Evolutionary conservation across 768 basidiomycete genomes (phyloP).

Genomic region (Psilocybe sp.): DNA sequence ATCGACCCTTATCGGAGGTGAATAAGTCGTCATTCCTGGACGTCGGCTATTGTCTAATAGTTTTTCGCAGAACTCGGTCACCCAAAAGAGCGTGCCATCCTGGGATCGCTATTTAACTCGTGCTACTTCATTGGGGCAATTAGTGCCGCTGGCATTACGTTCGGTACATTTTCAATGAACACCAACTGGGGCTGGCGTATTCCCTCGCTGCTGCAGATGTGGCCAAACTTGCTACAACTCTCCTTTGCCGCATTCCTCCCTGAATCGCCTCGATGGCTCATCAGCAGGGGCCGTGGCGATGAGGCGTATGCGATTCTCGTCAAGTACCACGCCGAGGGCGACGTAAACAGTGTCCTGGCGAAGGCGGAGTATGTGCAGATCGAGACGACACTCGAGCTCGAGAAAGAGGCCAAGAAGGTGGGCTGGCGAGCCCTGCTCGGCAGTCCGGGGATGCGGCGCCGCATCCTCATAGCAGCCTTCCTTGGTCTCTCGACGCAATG

Average conservation of each 20-base stretch:
- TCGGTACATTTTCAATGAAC: slow-evolving; percentile 59
- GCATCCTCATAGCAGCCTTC: slow-evolving; percentile 47
- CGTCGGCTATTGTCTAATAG: neutral
- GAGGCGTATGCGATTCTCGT: slow-evolving; percentile 47
- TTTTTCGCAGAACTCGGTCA: slow-evolving; percentile 51
- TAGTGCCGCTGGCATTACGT: slow-evolving; percentile 57
- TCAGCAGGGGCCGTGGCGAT: slow-evolving; percentile 49
- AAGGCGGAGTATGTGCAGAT: slow-evolving; percentile 59
- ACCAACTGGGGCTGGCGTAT: slow-evolving; percentile 68
- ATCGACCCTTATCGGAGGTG: slow-evolving; percentile 60
- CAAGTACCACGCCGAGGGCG: slow-evolving; percentile 62
- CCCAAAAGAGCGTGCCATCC: slow-evolving; percentile 64
- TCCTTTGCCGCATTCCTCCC: slow-evolving; percentile 56
- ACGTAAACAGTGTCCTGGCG: slow-evolving; percentile 50
- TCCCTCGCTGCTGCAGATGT: slow-evolving; percentile 56
- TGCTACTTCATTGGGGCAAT: slow-evolving; percentile 63
- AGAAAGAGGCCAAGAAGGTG: slow-evolving; percentile 42
- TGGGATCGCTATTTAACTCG: slow-evolving; percentile 66
- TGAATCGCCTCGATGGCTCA: slow-evolving; percentile 65
- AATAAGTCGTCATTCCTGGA: neutral
- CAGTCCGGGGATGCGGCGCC: slow-evolving; percentile 51
- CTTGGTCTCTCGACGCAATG: slow-evolving; percentile 60
- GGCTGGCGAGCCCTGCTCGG: slow-evolving; percentile 45
- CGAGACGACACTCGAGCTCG: slow-evolving; percentile 50
- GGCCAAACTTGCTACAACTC: slow-evolving; percentile 53